A percentile compares a stretch with the other conserved stretches of the same genome.
Evolutionary conservation across 2,329 filamentous ascomycete species (phyloP).

Genomic region (Talaromyces sp.): DNA sequence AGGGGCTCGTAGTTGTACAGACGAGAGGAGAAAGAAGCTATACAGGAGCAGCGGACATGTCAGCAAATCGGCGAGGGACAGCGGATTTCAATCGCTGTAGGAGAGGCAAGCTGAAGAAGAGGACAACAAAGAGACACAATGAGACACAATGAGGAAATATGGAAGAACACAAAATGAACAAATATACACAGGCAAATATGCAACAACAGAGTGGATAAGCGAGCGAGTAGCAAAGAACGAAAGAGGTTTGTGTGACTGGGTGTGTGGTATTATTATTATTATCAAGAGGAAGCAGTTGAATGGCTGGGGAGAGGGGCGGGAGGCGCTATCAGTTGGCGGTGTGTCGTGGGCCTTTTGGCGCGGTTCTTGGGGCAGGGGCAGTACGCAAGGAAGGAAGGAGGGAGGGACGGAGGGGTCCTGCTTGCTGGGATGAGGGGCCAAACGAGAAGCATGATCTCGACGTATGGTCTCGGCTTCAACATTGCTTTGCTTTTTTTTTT

Average conservation of each 20-base stretch:
- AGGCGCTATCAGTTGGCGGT: conserved; percentile 18
- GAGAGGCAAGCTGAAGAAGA: neutral
- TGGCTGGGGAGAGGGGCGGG: conserved; percentile 17
- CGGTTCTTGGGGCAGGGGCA: conserved; percentile 10
- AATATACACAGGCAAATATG: conserved; percentile 2
- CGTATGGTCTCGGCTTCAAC: neutral
- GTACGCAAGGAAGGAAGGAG: conserved; percentile 7
- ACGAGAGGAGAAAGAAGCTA: conserved; percentile 8
- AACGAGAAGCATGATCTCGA: neutral
- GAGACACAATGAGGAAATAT: neutral
- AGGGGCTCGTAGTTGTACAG: conserved; percentile 13
- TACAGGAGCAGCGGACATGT: conserved; percentile 11
- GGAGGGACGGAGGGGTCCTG: conserved; percentile 6
- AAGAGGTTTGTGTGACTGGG: conserved; percentile 5
- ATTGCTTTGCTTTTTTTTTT: neutral
- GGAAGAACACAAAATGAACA: neutral
- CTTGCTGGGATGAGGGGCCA: conserved; percentile 16
- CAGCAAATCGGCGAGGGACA: conserved; percentile 5
- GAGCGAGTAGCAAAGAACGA: conserved; percentile 4
- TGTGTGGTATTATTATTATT: neutral
- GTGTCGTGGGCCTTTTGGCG: neutral
- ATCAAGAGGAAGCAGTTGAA: conserved; percentile 2
- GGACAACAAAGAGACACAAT: too few relatives aligned
- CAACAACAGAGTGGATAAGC: conserved; percentile 4
- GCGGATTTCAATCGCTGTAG: neutral